These are phyloP conservation scores for Phytophthora aleatoria DNA, from an alignment of 352 stramenopile species.

Conservation along the genomic window DNA sequence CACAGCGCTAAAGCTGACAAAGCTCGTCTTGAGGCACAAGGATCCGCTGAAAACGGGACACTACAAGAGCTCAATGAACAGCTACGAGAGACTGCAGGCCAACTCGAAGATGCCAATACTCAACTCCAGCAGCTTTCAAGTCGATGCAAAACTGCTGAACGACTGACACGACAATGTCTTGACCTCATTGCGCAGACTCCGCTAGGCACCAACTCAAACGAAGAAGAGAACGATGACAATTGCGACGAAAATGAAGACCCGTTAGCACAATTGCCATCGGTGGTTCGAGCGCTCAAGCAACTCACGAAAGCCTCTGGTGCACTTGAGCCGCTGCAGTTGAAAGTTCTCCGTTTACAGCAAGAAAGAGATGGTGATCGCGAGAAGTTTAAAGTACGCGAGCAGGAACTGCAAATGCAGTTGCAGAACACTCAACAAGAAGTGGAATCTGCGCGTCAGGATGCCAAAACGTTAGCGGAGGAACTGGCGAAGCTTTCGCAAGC, in stretches of 20 bases:
- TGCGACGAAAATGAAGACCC: constrained; percentile 16
- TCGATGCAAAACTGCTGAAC: constrained; percentile 37
- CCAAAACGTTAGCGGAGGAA: constrained; percentile 53
- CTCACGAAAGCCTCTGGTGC: constrained; percentile 22
- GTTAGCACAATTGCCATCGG: constrained; percentile 18
- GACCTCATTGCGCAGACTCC: constrained; percentile 37
- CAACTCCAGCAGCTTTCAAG: constrained; percentile 43
- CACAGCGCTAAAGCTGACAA: constrained; percentile 47
- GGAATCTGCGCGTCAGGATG: constrained; percentile 45
- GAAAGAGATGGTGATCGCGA: constrained; percentile 52
- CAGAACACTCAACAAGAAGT: constrained; percentile 43
- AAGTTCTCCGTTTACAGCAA: constrained; percentile 51
- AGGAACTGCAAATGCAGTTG: constrained; percentile 44
- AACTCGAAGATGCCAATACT: constrained; percentile 38
- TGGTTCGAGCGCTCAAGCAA: constrained; percentile 29
- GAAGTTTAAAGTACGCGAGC: constrained; percentile 42
- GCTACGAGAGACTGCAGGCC: constrained; percentile 41
- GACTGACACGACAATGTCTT: constrained; percentile 23
- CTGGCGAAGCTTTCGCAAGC: constrained; percentile 50
- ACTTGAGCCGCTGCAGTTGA: constrained; percentile 55
- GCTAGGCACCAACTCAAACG: constrained; percentile 7
- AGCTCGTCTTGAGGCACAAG: constrained; percentile 48
- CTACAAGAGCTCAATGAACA: constrained; percentile 67
- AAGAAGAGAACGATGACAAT: constrained; percentile 12
- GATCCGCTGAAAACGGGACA: constrained; percentile 50